Evolutionary conservation across 441 rosid genomes (phyloP).

Genomic region (Omphalea diandra): DNA sequence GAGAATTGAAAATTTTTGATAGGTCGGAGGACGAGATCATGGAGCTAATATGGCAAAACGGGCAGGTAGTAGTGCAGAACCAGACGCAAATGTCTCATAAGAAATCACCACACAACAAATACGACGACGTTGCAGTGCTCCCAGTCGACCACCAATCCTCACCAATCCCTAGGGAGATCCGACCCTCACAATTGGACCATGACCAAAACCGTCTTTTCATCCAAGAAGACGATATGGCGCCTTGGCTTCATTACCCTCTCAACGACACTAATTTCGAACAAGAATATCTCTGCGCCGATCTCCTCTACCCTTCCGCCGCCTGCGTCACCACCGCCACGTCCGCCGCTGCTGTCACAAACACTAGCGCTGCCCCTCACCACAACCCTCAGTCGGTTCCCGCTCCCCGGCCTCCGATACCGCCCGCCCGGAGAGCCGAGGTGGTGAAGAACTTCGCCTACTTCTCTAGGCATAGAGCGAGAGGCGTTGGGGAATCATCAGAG

Average conservation of each 20-base stretch:
- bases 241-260: conserved; percentile 85
- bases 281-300: conserved; percentile 69
- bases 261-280: conserved; percentile 45
- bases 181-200: conserved; percentile 19
- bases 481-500: conserved; percentile 33
- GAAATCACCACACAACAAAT: conserved; percentile 32
- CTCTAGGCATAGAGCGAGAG: conserved; percentile 42
- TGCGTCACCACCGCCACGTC: conserved; percentile 31
- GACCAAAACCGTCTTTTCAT: conserved; percentile 51
- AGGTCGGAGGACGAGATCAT: conserved; percentile 66
- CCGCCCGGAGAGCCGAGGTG: conserved; percentile 38
- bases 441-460: conserved; percentile 58
- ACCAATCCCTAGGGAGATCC: conserved; percentile 31
- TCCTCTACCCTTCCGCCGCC: conserved; percentile 40
- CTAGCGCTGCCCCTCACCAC: conserved; percentile 20
- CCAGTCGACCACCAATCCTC: conserved; percentile 26
- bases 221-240: conserved; percentile 88
- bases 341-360: conserved; percentile 24
- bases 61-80: conserved; percentile 68
- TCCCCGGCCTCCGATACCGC: conserved; percentile 45
- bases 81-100: conserved; percentile 51
- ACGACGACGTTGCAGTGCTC: conserved; percentile 23
- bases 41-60: conserved; percentile 95
- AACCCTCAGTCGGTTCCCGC: conserved; percentile 13
- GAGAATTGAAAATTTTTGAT: neutral